A percentile compares a stretch with the other conserved stretches of the same genome.
These are phyloP conservation scores for Citrus reticulata DNA, from an alignment of 345 rosid genomes.

Conservation along the genomic window DNA sequence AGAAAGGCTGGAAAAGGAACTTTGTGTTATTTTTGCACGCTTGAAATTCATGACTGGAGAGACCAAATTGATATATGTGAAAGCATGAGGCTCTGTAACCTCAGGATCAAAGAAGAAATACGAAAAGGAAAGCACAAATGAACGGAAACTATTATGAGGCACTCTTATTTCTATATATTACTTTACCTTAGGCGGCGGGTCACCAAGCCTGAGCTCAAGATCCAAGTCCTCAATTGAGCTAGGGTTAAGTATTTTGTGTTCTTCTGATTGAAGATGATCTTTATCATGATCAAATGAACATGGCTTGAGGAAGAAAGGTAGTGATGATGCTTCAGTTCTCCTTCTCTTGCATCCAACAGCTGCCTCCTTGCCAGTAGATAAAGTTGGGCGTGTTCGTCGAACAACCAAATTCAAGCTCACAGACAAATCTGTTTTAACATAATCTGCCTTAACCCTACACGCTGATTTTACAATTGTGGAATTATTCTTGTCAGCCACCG, in stretches of 20 bases:
- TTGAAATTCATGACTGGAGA: slow-evolving; percentile 17
- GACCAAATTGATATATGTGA: slow-evolving; percentile 24
- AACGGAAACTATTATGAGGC: slow-evolving; percentile 18
- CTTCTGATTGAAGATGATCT: slow-evolving; percentile 34
- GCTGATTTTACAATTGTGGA: slow-evolving; percentile 26
- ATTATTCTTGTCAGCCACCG: slow-evolving; percentile 28
- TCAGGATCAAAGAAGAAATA: slow-evolving; percentile 5
- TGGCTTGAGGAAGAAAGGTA: slow-evolving; percentile 44
- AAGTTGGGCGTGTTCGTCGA: slow-evolving; percentile 39
- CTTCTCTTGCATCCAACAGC: slow-evolving; percentile 44
- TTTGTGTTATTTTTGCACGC: slow-evolving; percentile 25
- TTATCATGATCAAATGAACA: slow-evolving; percentile 31
- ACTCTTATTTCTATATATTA: slow-evolving; percentile 20
- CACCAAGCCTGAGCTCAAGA: slow-evolving; percentile 93
- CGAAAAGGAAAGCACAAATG: slow-evolving; percentile 18
- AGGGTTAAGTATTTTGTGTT: slow-evolving; percentile 30
- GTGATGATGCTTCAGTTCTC: slow-evolving; percentile 35
- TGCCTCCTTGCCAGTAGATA: slow-evolving; percentile 30
- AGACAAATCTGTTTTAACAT: slow-evolving; percentile 42
- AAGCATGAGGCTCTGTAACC: slow-evolving; percentile 14
- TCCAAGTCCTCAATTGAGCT: slow-evolving; percentile 61
- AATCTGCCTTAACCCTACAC: slow-evolving; percentile 32
- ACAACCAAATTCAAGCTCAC: slow-evolving; percentile 64
- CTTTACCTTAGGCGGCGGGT: slow-evolving; percentile 49
- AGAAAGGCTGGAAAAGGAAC: background rate